Evolutionary conservation across 2,329 filamentous ascomycete genomes (phyloP).

Genomic region (Pseudogymnoascus sp.): DNA sequence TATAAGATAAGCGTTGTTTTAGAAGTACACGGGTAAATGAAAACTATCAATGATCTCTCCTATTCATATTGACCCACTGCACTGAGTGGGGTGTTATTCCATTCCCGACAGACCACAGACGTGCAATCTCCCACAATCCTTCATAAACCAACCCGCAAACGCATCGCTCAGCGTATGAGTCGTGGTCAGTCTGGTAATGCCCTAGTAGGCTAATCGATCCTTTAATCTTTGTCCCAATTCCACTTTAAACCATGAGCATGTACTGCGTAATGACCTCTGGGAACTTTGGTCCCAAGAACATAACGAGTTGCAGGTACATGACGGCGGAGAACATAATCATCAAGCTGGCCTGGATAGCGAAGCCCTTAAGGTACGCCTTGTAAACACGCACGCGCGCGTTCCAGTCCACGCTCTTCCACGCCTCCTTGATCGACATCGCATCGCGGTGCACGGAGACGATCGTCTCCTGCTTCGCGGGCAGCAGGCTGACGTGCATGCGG

Average conservation of each 20-base stretch:
- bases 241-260: conserved; percentile 4
- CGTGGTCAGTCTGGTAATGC: background rate
- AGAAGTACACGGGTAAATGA: conserved; percentile 2
- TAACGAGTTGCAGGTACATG: conserved; percentile 43
- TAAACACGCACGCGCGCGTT: conserved; percentile 64
- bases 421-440: conserved; percentile 62
- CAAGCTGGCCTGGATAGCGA: conserved; percentile 44
- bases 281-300: conserved; percentile 33
- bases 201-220: background rate
- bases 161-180: background rate
- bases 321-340: conserved; percentile 40
- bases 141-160: background rate
- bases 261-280: conserved; percentile 3
- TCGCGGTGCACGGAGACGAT: conserved; percentile 88
- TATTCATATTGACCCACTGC: background rate
- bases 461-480: conserved; percentile 71
- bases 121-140: background rate
- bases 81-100: background rate
- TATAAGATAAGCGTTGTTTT: background rate
- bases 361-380: conserved; percentile 67
- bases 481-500: conserved; percentile 79
- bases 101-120: background rate
- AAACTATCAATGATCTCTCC: background rate
- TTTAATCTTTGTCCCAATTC: background rate
- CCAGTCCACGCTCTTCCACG: conserved; percentile 70